Base-by-base conservation (phyloP, 768 basidiomycete genomes). In the Serendipita sp. region DNA sequence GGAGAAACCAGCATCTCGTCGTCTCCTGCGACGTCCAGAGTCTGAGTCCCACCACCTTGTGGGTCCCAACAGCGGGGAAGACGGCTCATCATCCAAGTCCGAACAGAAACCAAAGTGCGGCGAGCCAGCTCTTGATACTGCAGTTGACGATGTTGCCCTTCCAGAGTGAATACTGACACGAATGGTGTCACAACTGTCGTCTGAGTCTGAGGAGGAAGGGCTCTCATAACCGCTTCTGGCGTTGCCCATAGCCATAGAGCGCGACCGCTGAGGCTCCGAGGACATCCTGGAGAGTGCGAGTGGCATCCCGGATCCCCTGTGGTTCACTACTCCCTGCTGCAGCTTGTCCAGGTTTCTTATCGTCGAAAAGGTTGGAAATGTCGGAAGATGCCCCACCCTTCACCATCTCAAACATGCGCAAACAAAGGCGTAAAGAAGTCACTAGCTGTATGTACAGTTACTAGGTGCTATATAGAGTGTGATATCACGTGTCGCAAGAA, bases 1-100 rank as follows among this genome's bases (percentile, higher is more conserved):
- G 41, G 78, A 69, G 63, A 76, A 75, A 62, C 78, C 75, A 44
- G 64, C 30, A 7, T 78, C 76, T 69, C 82, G 74, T 68, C 77
- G 79, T 44, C 48, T 41, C 18, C 62, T 58, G 67, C 84, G 78
- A 46, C 85, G 77, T 75, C 72, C 75, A 79, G 44, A 75, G 70
- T 64, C 75, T 72, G 66, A 69, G 73, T 44, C 71, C 66, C 47
- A 63, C 63, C 36, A 47, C 46, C 76, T 72, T 38, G 52, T 47
- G 36, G 68, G 63, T 60, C 77, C 72, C 38, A 83, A 69, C 63
- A 75, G 75, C 44, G 83, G 77, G 62, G 81, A 75, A 44, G 74
- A 75, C 52, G 80, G 77, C 69, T 86, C 70, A 52, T 67, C 64
- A 36, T 66, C 66, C 52, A 66, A 44, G 44, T 66, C 66, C 3